phyloP scores from a whole-genome alignment of 139 green algal genomes.

The Astrephomene gubernaculifera region DNA sequence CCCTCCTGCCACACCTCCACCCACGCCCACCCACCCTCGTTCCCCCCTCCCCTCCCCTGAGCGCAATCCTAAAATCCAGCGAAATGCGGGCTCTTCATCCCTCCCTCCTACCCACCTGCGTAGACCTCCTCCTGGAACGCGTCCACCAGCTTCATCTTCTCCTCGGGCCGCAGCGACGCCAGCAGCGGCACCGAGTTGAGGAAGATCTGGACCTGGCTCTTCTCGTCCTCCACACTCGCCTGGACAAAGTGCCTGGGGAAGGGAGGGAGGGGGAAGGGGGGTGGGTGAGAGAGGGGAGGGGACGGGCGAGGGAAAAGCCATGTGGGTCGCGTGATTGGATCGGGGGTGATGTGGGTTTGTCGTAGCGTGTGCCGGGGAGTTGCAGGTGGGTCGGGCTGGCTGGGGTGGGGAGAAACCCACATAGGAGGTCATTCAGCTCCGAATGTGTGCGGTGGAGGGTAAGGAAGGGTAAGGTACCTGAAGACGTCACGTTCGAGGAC shows the following conservation, averaged over 20 bases:
- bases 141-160: conserved; percentile 83
- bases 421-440: too few relatives aligned
- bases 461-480: conserved; percentile 45
- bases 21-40: not conserved
- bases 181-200: conserved; percentile 91
- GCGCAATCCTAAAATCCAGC: not conserved
- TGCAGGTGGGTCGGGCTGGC: too few relatives aligned
- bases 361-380: too few relatives aligned
- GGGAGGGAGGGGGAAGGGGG: not conserved
- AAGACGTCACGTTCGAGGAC: conserved; percentile 91
- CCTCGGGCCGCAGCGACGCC: conserved; percentile 65
- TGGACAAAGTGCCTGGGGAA: conserved; percentile 77
- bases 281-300: too few relatives aligned
- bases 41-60: not conserved
- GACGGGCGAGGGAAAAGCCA: too few relatives aligned
- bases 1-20: not conserved
- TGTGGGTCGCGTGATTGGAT: too few relatives aligned
- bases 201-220: conserved; percentile 86
- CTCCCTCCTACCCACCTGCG: conserved; percentile 13
- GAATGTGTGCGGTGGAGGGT: not conserved
- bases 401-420: too few relatives aligned
- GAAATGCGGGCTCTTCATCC: not conserved
- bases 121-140: conserved; percentile 79
- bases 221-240: conserved; percentile 71
- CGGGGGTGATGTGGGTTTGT: too few relatives aligned